Percentiles rank a stretch among this genome's conserved stretches.
Conservation (phyloP, 495 filamentous ascomycete genomes). For the Chaetomium cochliodes region DNA sequence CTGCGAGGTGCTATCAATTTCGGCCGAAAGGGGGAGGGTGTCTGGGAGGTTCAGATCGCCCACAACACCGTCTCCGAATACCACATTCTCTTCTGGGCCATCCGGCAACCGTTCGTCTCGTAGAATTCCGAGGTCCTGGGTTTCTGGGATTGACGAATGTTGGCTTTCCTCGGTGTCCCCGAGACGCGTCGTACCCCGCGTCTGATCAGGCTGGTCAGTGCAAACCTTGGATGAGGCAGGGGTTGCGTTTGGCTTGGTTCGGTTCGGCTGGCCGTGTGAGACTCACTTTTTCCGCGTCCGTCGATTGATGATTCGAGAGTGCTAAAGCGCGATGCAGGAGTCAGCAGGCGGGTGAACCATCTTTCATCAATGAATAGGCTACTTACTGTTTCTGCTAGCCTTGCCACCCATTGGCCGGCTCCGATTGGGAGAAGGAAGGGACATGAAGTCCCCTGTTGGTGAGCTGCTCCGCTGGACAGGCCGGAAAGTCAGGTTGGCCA, state of each 20-base stretch:
- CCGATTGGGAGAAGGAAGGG: constrained; percentile 11
- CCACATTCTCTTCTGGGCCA: background rate
- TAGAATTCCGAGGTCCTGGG: background rate
- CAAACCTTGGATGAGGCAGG: constrained; percentile 27
- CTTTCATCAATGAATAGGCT: background rate
- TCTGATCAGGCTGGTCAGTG: constrained; percentile 31
- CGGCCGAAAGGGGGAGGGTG: constrained; percentile 5
- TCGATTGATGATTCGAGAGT: background rate
- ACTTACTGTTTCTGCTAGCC: background rate
- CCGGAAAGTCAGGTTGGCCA: constrained; percentile 13
- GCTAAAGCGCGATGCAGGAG: background rate
- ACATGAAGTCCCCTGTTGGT: constrained; percentile 20
- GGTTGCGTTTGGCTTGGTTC: constrained; percentile 11
- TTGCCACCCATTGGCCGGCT: constrained; percentile 8
- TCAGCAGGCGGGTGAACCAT: background rate
- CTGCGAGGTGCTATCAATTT: constrained; percentile 5
- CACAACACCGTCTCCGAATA: background rate
- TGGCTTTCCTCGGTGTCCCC: constrained; percentile 10
- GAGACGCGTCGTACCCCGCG: constrained; percentile 28
- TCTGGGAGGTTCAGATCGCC: constrained; percentile 10
- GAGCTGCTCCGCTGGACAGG: constrained; percentile 34
- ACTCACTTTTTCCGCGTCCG: constrained; percentile 6
- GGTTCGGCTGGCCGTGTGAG: constrained; percentile 13
- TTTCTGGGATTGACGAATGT: constrained; percentile 14
- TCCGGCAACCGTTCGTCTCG: background rate